These are phyloP conservation scores for Ceratocystis eucalypticola DNA, from an alignment of 2,329 filamentous ascomycete species.

Conservation along the genomic window DNA sequence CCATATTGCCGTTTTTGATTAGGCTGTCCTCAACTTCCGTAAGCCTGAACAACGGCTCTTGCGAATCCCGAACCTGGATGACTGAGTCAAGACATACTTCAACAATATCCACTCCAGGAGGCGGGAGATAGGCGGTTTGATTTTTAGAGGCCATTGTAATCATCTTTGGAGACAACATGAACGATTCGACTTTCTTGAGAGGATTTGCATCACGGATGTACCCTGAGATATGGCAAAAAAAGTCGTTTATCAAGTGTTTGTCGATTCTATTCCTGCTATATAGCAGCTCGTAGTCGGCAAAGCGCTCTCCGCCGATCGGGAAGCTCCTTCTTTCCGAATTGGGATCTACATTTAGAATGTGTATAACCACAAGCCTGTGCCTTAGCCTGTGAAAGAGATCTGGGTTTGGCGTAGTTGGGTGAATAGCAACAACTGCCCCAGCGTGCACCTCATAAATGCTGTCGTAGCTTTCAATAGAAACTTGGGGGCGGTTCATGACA, in stretches of 20 bases:
- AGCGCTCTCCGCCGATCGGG: too few species aligned
- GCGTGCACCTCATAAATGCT: neutral
- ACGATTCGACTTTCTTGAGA: neutral
- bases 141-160: neutral
- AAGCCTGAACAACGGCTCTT: neutral
- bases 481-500: neutral
- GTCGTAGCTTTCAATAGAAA: neutral
- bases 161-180: neutral
- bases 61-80: neutral
- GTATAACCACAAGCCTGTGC: neutral
- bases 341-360: neutral
- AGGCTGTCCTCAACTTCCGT: neutral
- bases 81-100: neutral
- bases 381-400: neutral
- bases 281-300: neutral
- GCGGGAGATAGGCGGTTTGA: neutral
- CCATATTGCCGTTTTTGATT: neutral
- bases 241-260: neutral
- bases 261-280: neutral
- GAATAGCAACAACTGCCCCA: neutral
- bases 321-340: neutral
- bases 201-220: neutral
- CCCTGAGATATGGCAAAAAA: neutral
- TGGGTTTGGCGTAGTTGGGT: neutral
- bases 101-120: neutral